Percentiles rank a stretch among this genome's conserved stretches.
These are phyloP conservation scores for Populus euphratica DNA, from an alignment of 345 rosid species.

Conservation along the genomic window DNA sequence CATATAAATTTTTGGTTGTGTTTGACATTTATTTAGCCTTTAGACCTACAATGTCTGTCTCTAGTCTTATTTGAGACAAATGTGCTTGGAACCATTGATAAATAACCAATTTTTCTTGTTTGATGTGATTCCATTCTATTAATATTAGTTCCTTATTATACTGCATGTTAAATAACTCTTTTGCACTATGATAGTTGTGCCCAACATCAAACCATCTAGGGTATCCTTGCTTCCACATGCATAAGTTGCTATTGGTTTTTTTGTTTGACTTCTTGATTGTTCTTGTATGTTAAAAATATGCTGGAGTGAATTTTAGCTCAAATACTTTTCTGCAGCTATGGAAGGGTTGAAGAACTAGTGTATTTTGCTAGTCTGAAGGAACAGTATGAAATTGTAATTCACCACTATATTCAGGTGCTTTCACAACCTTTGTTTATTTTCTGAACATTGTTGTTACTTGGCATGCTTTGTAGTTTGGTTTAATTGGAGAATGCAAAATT, in stretches of 20 bases:
- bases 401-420: conserved; percentile 83
- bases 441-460: neutral
- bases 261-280: neutral
- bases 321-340: conserved; percentile 57
- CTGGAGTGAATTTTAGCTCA: neutral
- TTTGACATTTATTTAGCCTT: neutral
- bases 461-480: neutral
- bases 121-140: neutral
- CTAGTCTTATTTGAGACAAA: neutral
- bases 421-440: neutral
- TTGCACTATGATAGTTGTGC: neutral
- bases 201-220: neutral
- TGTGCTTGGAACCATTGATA: too few relatives aligned
- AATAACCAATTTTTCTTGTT: too few relatives aligned
- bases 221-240: neutral
- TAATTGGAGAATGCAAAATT: neutral
- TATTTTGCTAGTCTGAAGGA: conserved; percentile 93
- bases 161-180: neutral
- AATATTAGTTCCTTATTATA: neutral
- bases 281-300: neutral
- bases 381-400: conserved; percentile 87
- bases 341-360: conserved; percentile 93
- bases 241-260: neutral
- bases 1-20: neutral
- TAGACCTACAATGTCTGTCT: too few relatives aligned